Conservation (phyloP, 441 rosid genomes). For the Euphorbia neoarborescens region DNA sequence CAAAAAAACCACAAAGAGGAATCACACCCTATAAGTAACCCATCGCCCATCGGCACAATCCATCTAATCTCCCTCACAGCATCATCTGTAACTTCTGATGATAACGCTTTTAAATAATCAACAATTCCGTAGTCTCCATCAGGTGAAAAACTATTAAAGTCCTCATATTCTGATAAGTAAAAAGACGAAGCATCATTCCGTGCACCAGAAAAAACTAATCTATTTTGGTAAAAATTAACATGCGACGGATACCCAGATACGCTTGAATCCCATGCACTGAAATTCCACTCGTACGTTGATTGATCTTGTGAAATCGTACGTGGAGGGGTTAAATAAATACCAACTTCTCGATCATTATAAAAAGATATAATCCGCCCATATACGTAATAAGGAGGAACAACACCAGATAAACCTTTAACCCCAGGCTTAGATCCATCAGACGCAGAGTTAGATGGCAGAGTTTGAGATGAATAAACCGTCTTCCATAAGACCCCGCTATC, state of each 20-base stretch:
- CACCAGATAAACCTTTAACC: neutral
- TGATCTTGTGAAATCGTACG: neutral
- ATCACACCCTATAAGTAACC: constrained; percentile 1
- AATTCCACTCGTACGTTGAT: neutral
- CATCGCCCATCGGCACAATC: neutral
- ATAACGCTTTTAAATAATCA: neutral
- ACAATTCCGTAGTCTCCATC: neutral
- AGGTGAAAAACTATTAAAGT: neutral
- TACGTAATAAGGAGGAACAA: neutral
- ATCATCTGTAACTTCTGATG: neutral
- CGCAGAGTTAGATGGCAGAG: neutral
- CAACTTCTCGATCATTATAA: neutral
- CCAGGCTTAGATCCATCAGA: no score
- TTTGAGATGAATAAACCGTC: neutral
- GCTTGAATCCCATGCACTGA: neutral
- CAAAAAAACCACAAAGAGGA: neutral
- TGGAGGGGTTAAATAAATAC: neutral
- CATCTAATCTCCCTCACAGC: neutral
- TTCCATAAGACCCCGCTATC: neutral
- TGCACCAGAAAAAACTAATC: neutral
- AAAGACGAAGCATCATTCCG: neutral
- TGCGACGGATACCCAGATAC: neutral
- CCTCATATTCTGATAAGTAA: neutral
- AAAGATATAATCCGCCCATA: neutral
- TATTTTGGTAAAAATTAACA: neutral